Base-by-base conservation (phyloP, 192 early-diverging fungal species). In the Endogone sp. region DNA sequence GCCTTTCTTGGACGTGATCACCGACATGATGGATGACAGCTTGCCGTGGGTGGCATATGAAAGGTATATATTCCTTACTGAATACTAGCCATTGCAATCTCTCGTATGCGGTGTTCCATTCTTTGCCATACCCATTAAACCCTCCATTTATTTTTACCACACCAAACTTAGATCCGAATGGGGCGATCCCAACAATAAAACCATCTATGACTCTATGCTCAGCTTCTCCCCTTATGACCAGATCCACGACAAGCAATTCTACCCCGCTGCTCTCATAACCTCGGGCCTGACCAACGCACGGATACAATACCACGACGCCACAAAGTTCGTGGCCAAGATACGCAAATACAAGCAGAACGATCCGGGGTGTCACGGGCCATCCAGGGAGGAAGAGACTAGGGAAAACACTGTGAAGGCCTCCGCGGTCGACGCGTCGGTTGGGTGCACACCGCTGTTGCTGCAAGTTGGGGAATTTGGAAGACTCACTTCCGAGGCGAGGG, bases 11-110 rank as follows among this genome's bases (percentile, higher is more conserved):
- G 75, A 77, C 28, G 75, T 77, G 28, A 77, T 77, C 57, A 55
- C 71, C 8, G 67, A 32, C n/a, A 77, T 73, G 75, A 23, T 66
- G 22, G 71, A 77, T 25, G 57, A 65, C 9, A 56, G 69, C 22
- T 61, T 77, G 11, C 67, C 71, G 2, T 77, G 75, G 75, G 71
- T 70, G 2, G 75, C 72, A 27, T 77, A 77, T 27, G 75, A 77
- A 49, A 69, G 75, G 75, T 30, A 49, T n/a, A n/a, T 6, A 16
- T 6, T 49, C 37, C 16, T 49, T 49, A 1, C 37, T 6, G 37
- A 1, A 49, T 49, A 11, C 16, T 49, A 16, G 37, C 0, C 9
- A 16, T 6, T 6, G 37, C 6, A 16, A 1, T 6, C 9, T 6
- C 16, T 49, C 37, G 16, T 49, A 11, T 49, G 37, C 37, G 9